These are phyloP conservation scores for Flueggea neowawraea DNA, from an alignment of 441 rosid species.

Conservation along the genomic window DNA sequence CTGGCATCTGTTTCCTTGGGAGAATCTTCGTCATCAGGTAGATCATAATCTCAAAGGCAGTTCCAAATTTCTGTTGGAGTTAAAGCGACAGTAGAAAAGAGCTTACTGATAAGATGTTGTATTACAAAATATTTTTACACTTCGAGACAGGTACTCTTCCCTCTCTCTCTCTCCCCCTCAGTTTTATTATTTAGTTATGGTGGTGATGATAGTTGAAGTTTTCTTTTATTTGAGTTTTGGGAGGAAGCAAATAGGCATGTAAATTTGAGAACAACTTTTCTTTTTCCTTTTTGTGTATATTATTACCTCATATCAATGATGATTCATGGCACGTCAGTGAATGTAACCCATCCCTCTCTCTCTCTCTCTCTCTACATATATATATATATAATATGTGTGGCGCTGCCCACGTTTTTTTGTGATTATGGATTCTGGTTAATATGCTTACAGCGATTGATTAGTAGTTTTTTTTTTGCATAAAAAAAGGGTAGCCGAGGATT, in stretches of 20 bases:
- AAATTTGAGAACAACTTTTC: slow-evolving; percentile 28
- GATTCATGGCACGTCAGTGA: slow-evolving; percentile 10
- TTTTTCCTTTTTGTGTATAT: slow-evolving; percentile 32
- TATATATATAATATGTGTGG: too few relatives aligned
- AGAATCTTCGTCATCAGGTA: slow-evolving; percentile 52
- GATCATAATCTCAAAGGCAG: slow-evolving; percentile 35
- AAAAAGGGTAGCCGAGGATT: too few relatives aligned
- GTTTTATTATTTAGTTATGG: slow-evolving; percentile 14
- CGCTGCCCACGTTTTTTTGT: too few relatives aligned
- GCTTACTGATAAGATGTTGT: slow-evolving; percentile 15
- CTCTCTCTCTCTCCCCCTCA: neutral
- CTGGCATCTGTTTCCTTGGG: slow-evolving; percentile 87
- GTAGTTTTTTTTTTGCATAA: too few relatives aligned
- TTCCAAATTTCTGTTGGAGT: neutral
- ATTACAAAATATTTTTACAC: neutral
- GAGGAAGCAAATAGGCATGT: slow-evolving; percentile 33
- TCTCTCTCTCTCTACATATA: neutral
- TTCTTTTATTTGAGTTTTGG: slow-evolving; percentile 22
- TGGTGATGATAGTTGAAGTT: slow-evolving; percentile 23
- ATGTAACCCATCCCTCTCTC: neutral
- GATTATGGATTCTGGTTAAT: too few relatives aligned
- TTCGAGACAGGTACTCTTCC: slow-evolving; percentile 12
- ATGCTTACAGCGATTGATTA: too few relatives aligned
- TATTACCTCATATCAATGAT: slow-evolving; percentile 22
- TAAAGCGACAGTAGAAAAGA: neutral